Evolutionary conservation across 768 basidiomycete genomes (phyloP).

Genomic region (Boletus sp.): DNA sequence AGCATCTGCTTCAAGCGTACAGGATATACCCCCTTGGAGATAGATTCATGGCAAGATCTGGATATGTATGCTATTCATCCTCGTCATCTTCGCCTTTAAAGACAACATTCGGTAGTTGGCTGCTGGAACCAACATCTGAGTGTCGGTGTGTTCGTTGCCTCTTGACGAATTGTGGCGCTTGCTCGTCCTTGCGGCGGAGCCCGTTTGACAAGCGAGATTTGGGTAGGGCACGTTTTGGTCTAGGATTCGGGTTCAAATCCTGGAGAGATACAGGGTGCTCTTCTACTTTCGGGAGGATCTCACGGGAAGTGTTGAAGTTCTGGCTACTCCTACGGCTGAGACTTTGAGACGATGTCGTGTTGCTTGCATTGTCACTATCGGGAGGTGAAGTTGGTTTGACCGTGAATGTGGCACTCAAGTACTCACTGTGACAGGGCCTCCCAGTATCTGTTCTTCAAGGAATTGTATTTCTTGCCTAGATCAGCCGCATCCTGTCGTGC

Average conservation of each 20-base stretch:
- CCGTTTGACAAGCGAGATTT: slow-evolving; percentile 15
- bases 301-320: slow-evolving; percentile 9
- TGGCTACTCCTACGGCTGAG: slow-evolving; percentile 9
- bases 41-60: background rate
- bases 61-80: slow-evolving; percentile 4
- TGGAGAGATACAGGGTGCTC: slow-evolving; percentile 18
- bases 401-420: too few relatives aligned
- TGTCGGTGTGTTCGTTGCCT: slow-evolving; percentile 25
- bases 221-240: slow-evolving; percentile 31
- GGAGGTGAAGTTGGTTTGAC: background rate
- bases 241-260: slow-evolving; percentile 3
- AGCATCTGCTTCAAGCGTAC: background rate
- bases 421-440: slow-evolving; percentile 17
- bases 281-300: slow-evolving; percentile 23
- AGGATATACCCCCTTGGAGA: background rate
- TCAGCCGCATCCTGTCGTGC: slow-evolving; percentile 41
- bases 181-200: slow-evolving; percentile 4
- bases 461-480: slow-evolving; percentile 35
- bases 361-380: slow-evolving; percentile 7
- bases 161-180: slow-evolving; percentile 13
- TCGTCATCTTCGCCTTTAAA: slow-evolving; percentile 19
- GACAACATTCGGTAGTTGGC: background rate
- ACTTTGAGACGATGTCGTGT: background rate
- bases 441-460: slow-evolving; percentile 28
- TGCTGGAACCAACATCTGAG: slow-evolving; percentile 16